Evolutionary conservation across 2,329 filamentous ascomycete genomes (phyloP), one percentile per base, ranked within the genome.

Genomic region (Nemania bipapillata): DNA sequence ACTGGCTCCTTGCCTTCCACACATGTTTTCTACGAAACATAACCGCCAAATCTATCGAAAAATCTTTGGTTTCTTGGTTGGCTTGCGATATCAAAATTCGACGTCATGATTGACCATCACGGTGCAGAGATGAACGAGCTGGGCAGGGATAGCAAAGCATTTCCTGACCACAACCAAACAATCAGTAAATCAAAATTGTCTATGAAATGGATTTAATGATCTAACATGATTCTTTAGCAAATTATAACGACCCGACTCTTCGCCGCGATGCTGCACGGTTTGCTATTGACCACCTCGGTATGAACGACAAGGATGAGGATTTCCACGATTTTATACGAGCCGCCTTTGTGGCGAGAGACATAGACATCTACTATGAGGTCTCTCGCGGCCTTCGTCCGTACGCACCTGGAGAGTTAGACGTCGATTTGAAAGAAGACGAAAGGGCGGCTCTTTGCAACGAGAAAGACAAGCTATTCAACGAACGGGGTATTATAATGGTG

Each of bases 401-500:
- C 30, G 58, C 20, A 37, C 58, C 47, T 42, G 58, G 58, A 22
- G 6, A 61, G 6, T 28, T 61, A 12, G 47, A 61, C 32, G 58
- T 61, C 47, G 58, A 61, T 22, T 42, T 61, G 30, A 28, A 26
- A 5, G 58, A 61, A 28, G 45, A 61, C 30, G 58, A 61, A 30
- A 61, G 17, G 32, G 58, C 17, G 35, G 58, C 58, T 28, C 30
- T 61, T 28, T 32, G 58, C 5, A 52, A 61, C 11, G 58, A 61
- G 30, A 61, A 61, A 50, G 58, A 61, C 30, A 61, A 61, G 32
- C 32, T 61, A 4, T 61, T 61, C 32, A 61, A 22, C 47, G 58
- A 61, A 30, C 58, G 30, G 12, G 58, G 58, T 12, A 62, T 62
- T 5, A 62, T 24, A 4, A 32, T 62, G 49, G 59, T 62, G 9